Base-by-base conservation (phyloP, 2,329 filamentous ascomycete species). In the Dactylellina cionopaga region DNA sequence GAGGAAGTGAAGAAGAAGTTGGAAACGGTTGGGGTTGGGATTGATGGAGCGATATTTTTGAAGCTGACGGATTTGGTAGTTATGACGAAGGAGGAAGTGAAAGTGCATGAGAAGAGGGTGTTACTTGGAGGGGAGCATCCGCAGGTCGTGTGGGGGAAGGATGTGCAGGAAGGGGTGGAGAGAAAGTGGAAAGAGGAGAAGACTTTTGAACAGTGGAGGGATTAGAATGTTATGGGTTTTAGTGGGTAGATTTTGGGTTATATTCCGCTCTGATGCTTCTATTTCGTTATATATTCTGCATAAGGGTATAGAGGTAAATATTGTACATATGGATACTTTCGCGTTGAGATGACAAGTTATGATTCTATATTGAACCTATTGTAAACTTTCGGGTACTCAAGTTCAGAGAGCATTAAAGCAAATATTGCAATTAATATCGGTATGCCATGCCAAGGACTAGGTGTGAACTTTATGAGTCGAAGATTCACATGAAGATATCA, bases 1-100 rank as follows among this genome's bases (percentile, higher is more conserved):
- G 85, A 84, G 29, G 86, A 87, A 39, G 85, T 88, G n/a, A 87
- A 89, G 19, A 93, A 98, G 80, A 96, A 91, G 78, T 88, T 85
- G 46, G 89, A 91, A n/a, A 85, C 84, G 1, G 76, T 98, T 3
- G 80, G 84, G 29, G 81, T 94, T 76, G 84, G 85, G 25, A 15
- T 66, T 37, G 69, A 55, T 31, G 69, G 69, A 1, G 69, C 62
- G 4, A 24, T 73, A 5, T 65, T 55, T 24, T 15, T 73, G 22
- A 66, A 66, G 27, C 17, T 73, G 19, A 44, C 52, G 13, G 89
- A 96, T 46, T 79, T 97, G 71, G 92, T 96, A 0, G 91, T 90
- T 77, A 92, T 97, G 91, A 97, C 93, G 0, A 96, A 93, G 80
- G 93, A 97, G 73, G 93, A 97, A 80, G 91, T 90, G 2, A 82